These are phyloP conservation scores for Ascochyta koolunga DNA, from an alignment of 2,329 filamentous ascomycete genomes.

Conservation along the genomic window DNA sequence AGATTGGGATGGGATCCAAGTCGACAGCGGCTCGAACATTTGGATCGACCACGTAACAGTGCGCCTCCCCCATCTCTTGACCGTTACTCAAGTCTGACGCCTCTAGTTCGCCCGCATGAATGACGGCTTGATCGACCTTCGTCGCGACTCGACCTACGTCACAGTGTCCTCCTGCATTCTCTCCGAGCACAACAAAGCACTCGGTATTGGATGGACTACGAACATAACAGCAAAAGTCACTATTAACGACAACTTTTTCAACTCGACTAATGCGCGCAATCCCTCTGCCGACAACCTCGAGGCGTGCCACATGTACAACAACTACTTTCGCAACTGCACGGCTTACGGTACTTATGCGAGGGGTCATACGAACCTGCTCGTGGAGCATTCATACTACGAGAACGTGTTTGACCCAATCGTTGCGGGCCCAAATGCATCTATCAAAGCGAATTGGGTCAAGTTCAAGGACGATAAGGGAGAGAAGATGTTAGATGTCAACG, in stretches of 20 bases:
- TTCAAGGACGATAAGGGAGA: constrained; percentile 5
- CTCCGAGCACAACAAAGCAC: constrained; percentile 17
- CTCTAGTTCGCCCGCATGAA: constrained; percentile 15
- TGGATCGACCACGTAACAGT: constrained; percentile 15
- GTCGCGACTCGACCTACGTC: constrained; percentile 13
- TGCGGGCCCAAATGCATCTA: constrained; percentile 11
- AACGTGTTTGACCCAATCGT: constrained; percentile 12
- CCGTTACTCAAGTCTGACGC: neutral
- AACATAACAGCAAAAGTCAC: constrained; percentile 12
- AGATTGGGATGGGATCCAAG: constrained; percentile 17
- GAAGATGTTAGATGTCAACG: constrained; percentile 7
- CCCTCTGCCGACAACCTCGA: constrained; percentile 16
- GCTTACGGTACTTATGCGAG: constrained; percentile 14
- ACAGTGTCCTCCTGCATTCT: constrained; percentile 12
- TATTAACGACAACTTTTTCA: constrained; percentile 18
- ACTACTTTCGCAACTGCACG: constrained; percentile 17
- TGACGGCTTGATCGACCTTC: constrained; percentile 15
- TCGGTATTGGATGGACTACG: constrained; percentile 15
- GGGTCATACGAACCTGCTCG: constrained; percentile 8
- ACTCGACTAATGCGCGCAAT: constrained; percentile 16
- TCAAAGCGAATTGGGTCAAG: constrained; percentile 15
- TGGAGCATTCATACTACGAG: constrained; percentile 17
- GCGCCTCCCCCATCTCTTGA: neutral
- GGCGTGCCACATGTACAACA: constrained; percentile 17
- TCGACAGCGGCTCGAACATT: constrained; percentile 13